These are phyloP conservation scores for Neonectria faginata DNA, from an alignment of 2,329 filamentous ascomycete species.

Conservation along the genomic window DNA sequence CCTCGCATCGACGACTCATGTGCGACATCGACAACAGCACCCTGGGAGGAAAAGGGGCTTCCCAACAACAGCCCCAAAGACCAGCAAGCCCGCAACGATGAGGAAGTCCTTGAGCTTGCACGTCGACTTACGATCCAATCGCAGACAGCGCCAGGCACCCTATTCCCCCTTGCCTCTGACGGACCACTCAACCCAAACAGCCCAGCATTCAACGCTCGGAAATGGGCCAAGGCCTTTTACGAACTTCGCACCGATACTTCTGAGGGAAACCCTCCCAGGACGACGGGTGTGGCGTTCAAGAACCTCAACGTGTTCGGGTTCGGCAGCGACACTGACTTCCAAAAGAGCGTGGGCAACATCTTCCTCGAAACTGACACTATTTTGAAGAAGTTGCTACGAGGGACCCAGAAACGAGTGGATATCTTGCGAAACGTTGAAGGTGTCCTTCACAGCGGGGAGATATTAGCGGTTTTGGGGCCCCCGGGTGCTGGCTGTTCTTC, in stretches of 20 bases:
- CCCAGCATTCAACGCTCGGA: slow-evolving; percentile 54
- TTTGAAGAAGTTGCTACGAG: slow-evolving; percentile 30
- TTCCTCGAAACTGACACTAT: slow-evolving; percentile 38
- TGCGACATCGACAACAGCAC: slow-evolving; percentile 35
- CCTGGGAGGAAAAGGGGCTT: slow-evolving; percentile 34
- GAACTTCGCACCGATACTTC: slow-evolving; percentile 39
- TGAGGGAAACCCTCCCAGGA: slow-evolving; percentile 45
- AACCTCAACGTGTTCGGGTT: slow-evolving; percentile 46
- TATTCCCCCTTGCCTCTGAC: slow-evolving; percentile 43
- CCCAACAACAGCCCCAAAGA: slow-evolving; percentile 11
- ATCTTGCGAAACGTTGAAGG: slow-evolving; percentile 40
- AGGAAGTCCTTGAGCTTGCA: slow-evolving; percentile 46
- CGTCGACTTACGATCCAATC: slow-evolving; percentile 45
- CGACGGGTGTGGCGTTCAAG: slow-evolving; percentile 44
- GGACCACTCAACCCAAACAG: slow-evolving; percentile 54
- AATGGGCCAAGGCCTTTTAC: slow-evolving; percentile 57
- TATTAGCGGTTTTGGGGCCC: slow-evolving; percentile 57
- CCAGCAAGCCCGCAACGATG: slow-evolving; percentile 17
- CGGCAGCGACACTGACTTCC: slow-evolving; percentile 45
- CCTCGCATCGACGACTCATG: slow-evolving; percentile 21
- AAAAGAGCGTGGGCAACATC: slow-evolving; percentile 46
- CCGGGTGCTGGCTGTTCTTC: slow-evolving; percentile 65
- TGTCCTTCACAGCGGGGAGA: slow-evolving; percentile 37
- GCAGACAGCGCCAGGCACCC: slow-evolving; percentile 39
- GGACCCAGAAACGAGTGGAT: slow-evolving; percentile 26